Base-by-base conservation (phyloP, 2,329 filamentous ascomycete species). In the Nigrospora oryzae region DNA sequence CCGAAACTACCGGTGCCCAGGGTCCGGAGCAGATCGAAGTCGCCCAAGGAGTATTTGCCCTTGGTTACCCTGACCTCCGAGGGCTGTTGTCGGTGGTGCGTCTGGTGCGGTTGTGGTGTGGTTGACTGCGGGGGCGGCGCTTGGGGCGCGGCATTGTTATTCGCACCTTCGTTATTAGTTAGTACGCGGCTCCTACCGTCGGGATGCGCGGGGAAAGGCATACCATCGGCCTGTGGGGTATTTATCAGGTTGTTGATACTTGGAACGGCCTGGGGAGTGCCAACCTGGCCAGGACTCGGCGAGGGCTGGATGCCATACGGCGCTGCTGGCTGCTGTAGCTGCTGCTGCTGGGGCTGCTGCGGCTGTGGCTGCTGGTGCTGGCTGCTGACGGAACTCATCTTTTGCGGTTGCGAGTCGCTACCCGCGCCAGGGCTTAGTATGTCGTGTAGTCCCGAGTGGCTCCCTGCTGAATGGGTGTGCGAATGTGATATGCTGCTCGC, bases 1-100 rank as follows among this genome's bases (percentile, higher is more conserved):
- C 93, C 93, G 67, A 98, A 98, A 66, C 90, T 96, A 60, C 93
- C 93, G 32, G 93, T 98, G 42, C 93, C 93, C 51, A 98, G 74
- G 34, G 93, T 98, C 56, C 93, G 81, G 69, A 90, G 79, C 53
- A 98, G 83, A 49, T 84, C 76, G 61, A 98, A 98, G 70, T 98
- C 93, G 48, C 73, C 76, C 53, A 98, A 78, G 36, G 89, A 90
- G 69, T 98, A 98, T 76, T 97, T 97, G 53, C 93, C 93, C 74
- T 95, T 96, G 51, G 91, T 96, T 61, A 87, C 81, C 56, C 90
- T 72, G 42, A 68, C 61, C 53, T 72, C 66, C 42, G 56, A 52
- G 31, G 53, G 36, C 42, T 57, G 54, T 30, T 60, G 57, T 17
- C 53, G 51, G 46, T 58, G 60, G 50, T 64, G 55, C 17, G 40